These are phyloP conservation scores for Calvatia gigantea DNA, from an alignment of 768 basidiomycete genomes.

Conservation along the genomic window DNA sequence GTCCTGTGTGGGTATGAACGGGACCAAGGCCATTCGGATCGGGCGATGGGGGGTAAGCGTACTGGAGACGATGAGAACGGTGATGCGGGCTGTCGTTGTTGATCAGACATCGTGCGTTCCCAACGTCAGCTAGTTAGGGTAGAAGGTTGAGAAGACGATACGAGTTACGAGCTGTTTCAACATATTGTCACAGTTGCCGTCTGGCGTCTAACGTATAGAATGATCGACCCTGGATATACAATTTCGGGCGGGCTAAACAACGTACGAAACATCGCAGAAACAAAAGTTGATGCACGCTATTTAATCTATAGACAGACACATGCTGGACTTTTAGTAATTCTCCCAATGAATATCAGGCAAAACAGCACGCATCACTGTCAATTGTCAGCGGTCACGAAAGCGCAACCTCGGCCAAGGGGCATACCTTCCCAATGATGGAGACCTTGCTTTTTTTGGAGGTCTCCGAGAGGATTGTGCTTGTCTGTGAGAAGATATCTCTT, in stretches of 20 bases:
- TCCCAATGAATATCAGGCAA: slow-evolving; percentile 74
- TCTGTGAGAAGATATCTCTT: slow-evolving; percentile 59
- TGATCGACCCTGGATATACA: background rate
- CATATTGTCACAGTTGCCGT: slow-evolving; percentile 2
- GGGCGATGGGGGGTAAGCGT: slow-evolving; percentile 43
- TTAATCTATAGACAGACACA: background rate
- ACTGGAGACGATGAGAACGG: slow-evolving; percentile 43
- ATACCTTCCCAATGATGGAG: slow-evolving; percentile 74
- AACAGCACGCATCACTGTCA: slow-evolving; percentile 62
- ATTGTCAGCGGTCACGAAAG: background rate
- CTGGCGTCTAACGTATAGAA: background rate
- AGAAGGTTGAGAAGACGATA: background rate
- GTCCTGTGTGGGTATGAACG: slow-evolving; percentile 28
- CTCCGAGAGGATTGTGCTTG: slow-evolving; percentile 54
- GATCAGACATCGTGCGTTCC: slow-evolving; percentile 32
- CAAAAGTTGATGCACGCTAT: background rate
- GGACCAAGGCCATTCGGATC: slow-evolving; percentile 64
- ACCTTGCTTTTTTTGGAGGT: slow-evolving; percentile 63
- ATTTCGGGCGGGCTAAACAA: background rate
- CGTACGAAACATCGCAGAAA: background rate
- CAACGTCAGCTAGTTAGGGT: background rate
- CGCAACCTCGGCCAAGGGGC: slow-evolving; percentile 24
- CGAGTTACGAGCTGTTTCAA: background rate
- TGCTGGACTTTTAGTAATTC: slow-evolving; percentile 47
- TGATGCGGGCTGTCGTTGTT: slow-evolving; percentile 31